phyloP scores from a whole-genome alignment of 176 grass and related monocot genomes.

The Raddia guianensis region DNA sequence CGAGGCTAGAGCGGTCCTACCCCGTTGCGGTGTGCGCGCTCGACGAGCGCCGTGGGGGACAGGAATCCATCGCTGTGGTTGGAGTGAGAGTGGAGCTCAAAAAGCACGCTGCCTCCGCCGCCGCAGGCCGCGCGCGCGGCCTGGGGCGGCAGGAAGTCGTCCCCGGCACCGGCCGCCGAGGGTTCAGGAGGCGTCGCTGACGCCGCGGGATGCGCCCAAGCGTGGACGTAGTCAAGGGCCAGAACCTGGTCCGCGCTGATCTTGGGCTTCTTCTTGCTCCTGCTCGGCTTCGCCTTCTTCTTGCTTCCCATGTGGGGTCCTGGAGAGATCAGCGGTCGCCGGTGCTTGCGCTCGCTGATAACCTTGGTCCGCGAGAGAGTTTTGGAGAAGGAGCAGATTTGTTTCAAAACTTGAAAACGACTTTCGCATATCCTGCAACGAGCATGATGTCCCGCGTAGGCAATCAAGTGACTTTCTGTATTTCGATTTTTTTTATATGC shows the following conservation, averaged over 20 bases:
- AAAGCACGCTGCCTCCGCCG: slow-evolving; percentile 50
- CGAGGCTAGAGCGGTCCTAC: slow-evolving; percentile 22
- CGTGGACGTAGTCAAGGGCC: slow-evolving; percentile 67
- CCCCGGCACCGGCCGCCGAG: slow-evolving; percentile 22
- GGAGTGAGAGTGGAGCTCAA: slow-evolving; percentile 92
- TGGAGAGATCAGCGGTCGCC: neutral
- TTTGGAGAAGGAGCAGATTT: too few species aligned
- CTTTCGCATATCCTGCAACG: too few species aligned
- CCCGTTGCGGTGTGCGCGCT: slow-evolving; percentile 78
- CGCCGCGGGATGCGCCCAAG: slow-evolving; percentile 55
- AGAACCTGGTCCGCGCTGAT: slow-evolving; percentile 51
- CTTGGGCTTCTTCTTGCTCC: slow-evolving; percentile 57
- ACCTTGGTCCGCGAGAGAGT: neutral
- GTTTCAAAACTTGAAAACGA: too few species aligned
- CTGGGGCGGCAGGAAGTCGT: slow-evolving; percentile 63
- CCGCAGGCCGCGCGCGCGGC: slow-evolving; percentile 27
- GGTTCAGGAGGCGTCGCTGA: neutral
- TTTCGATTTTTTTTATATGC: too few species aligned
- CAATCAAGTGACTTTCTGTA: too few species aligned
- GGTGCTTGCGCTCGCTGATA: neutral
- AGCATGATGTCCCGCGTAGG: too few species aligned
- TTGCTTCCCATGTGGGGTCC: slow-evolving; percentile 61
- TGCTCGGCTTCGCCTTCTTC: slow-evolving; percentile 46
- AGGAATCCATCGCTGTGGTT: slow-evolving; percentile 89
- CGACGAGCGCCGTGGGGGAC: slow-evolving; percentile 80